These are phyloP conservation scores for Sphaerostilbella broomeana DNA, from an alignment of 2,329 filamentous ascomycete species.

Conservation along the genomic window DNA sequence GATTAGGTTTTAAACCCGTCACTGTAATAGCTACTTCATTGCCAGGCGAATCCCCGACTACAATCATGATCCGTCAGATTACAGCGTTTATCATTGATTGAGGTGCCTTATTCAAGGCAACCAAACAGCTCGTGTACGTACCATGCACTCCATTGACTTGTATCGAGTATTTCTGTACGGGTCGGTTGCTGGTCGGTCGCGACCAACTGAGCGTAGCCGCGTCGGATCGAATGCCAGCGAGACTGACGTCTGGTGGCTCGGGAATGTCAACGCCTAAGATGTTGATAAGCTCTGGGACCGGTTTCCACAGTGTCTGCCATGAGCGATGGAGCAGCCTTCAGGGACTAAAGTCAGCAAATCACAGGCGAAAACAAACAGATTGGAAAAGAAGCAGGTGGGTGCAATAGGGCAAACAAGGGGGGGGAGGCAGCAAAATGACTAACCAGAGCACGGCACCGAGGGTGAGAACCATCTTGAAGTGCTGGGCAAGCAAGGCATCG, in stretches of 20 bases:
- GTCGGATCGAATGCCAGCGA: conserved; percentile 82
- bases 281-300: conserved; percentile 82
- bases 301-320: conserved; percentile 82
- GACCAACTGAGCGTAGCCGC: conserved; percentile 91
- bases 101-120: neutral
- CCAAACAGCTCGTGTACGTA: conserved; percentile 45
- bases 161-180: conserved; percentile 81
- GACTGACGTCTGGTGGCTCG: conserved; percentile 77
- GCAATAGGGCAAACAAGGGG: conserved; percentile 7
- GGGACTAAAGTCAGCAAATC: conserved; percentile 9
- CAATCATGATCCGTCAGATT: conserved; percentile 5
- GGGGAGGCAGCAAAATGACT: conserved; percentile 2
- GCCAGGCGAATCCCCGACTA: conserved; percentile 71
- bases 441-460: conserved; percentile 49
- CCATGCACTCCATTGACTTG: conserved; percentile 90
- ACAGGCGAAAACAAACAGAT: neutral
- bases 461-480: conserved; percentile 50
- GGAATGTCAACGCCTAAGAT: conserved; percentile 93
- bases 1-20: conserved; percentile 75
- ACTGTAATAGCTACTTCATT: conserved; percentile 66
- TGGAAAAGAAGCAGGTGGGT: neutral
- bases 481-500: conserved; percentile 40
- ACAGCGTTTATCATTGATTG: neutral
- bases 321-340: conserved; percentile 75
- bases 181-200: conserved; percentile 55